Evolutionary conservation across 805 yeast genomes (phyloP).

Genomic region (Candida koratica): DNA sequence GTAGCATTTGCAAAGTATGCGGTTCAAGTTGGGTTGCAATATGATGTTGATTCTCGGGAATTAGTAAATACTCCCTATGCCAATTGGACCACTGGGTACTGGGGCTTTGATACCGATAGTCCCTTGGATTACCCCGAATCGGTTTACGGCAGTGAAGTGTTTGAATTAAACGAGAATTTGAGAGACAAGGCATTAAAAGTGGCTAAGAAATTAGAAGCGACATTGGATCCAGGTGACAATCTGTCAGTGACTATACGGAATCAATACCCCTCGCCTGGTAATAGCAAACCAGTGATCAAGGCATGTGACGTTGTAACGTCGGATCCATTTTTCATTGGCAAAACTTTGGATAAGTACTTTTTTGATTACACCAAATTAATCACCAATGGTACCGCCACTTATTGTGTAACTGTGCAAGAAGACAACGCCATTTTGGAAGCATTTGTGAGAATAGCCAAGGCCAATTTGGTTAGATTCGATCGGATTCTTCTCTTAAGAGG

Average conservation of each 20-base stretch:
- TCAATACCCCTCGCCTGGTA: constrained; percentile 32
- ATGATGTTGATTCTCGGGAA: constrained; percentile 45
- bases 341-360: constrained; percentile 47
- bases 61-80: constrained; percentile 23
- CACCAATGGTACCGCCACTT: constrained; percentile 56
- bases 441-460: constrained; percentile 48
- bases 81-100: constrained; percentile 61
- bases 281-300: constrained; percentile 10
- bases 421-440: constrained; percentile 65
- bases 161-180: constrained; percentile 55
- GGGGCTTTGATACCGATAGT: constrained; percentile 48
- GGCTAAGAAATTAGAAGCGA: constrained; percentile 37
- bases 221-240: constrained; percentile 43
- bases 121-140: constrained; percentile 50
- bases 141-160: constrained; percentile 63
- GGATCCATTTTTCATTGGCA: constrained; percentile 59
- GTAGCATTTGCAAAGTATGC: constrained; percentile 60
- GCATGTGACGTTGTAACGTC: constrained; percentile 57
- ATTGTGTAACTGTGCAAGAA: constrained; percentile 64
- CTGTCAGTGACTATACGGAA: constrained; percentile 44
- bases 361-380: constrained; percentile 43
- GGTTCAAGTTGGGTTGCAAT: constrained; percentile 57
- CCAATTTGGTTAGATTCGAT: constrained; percentile 53
- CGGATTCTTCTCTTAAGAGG: constrained; percentile 60
- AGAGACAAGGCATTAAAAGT: constrained; percentile 55